Evolutionary conservation across 192 early-diverging fungal species (phyloP), one percentile per base, ranked within the genome.

Genomic region (Podochytrium sp.): DNA sequence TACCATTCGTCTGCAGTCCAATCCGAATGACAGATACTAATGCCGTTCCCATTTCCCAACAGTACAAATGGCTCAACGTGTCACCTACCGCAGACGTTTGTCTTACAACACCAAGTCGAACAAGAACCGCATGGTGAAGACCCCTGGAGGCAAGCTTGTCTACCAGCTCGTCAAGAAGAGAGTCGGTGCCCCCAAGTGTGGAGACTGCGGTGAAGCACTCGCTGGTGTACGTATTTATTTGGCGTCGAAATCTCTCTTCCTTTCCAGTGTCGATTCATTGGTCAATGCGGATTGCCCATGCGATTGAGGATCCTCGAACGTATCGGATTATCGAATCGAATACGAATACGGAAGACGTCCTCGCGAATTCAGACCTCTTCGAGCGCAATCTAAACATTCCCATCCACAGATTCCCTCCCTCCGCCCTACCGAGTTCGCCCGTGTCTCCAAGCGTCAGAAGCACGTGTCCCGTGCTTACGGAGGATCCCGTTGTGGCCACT

Each of bases 401-500:
- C 43, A 47, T n/a, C 38, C 5, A 55, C 27, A 90, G 90, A 85
- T 96, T 81, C 92, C 93, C 58, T 91, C 92, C 75, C 94, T 99
- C 74, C 94, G 95, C 82, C 94, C 97, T 67, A 89, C 87, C 73
- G 89, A 93, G 85, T 98, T 93, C 91, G 84, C 92, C 69, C 88
- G 90, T 74, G 83, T 99, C 76, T 95, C 94, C 81, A 94, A 94
- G 89, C 89, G 87, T 83, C 86, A 96, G 83, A 97, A 97, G 93
- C 81, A 79, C 81, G 95, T 99, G 72, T 89, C 85, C 81, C 94
- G 97, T 78, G 92, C 96, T 56, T 99, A 99, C 83, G 97, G 97
- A 86, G 97, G 97, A 70, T 93, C 91, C 78, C 94, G 96, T 73
- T 99, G 96, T 86, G 89, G 85, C 76, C 81, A 83, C 81, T 98